Evolutionary conservation across 257 asterid genomes (phyloP).

Genomic region (Solanum rostratum): DNA sequence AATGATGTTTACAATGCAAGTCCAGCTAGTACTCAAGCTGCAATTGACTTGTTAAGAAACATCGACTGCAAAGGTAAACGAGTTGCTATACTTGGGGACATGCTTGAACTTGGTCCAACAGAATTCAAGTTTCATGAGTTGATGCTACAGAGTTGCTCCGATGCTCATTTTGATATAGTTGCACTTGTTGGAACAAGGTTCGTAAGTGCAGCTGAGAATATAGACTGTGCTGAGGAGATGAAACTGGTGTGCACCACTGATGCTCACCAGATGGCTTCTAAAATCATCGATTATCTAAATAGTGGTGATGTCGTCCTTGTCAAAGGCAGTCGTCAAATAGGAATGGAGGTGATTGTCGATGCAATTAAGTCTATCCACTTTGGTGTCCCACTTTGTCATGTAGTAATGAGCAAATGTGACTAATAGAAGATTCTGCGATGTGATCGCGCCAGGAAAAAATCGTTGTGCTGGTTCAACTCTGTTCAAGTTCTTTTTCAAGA

Average conservation of each 20-base stretch:
- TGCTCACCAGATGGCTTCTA: constrained; percentile 1
- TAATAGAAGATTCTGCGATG: neutral
- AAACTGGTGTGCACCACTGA: constrained; percentile 5
- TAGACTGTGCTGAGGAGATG: neutral
- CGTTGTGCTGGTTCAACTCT: neutral
- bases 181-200: constrained; percentile 19
- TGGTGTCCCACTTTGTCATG: neutral
- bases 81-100: constrained; percentile 32
- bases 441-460: neutral
- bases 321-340: constrained; percentile 25
- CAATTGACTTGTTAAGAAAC: constrained; percentile 13
- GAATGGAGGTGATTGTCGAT: constrained; percentile 18
- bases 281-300: neutral
- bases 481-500: neutral
- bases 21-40: constrained; percentile 20
- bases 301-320: constrained; percentile 19
- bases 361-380: constrained; percentile 6
- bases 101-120: constrained; percentile 33
- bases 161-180: constrained; percentile 7
- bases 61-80: constrained; percentile 19
- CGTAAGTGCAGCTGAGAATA: constrained; percentile 12
- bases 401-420: neutral
- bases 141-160: constrained; percentile 11
- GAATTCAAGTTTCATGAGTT: constrained; percentile 19
- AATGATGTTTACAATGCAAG: constrained; percentile 23